Evolutionary conservation across 1,139 yeast genomes (phyloP), one percentile per base, ranked within the genome.

Genomic region (Nakaseomyces sp.): DNA sequence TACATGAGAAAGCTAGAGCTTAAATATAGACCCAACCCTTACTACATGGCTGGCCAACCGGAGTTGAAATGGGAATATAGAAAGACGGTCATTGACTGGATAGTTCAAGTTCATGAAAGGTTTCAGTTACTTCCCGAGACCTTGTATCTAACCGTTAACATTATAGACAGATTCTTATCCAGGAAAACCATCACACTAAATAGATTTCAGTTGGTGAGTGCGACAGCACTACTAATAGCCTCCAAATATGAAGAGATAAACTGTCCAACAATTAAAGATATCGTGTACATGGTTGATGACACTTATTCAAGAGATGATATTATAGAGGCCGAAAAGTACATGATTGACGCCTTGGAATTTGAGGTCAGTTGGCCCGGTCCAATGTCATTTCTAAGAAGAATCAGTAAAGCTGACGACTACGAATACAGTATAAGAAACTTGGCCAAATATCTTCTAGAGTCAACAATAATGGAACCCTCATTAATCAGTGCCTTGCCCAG

Each of bases 291-390:
- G 93, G 91, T 91, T 32, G 95, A 88, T 55, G 79, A 87, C 60
- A 87, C 88, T 30, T 89, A 84, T 64, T 69, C 83, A 6, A 74
- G 77, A 29, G 94, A 84, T 26, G 95, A 89, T 56, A 79, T 89
- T 49, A 71, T 87, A 49, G 79, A 78, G 60, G 96, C 96, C 3
- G 97, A 89, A 66, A 73, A 91, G 56, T 88, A 81, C 63, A 86
- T 89, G 95, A 82, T 89, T 57, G 91, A 85, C 57, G 81, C 86
- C 44, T 72, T 89, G 50, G 87, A 86, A 54, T 89, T 88, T 64
- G 95, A 89, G 62, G 79, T 89, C 75, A 95, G 96, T 28, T 88
- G 89, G 87, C 96, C 97, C 0, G 96, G 96, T 9, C 97, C 97
- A 45, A 88, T 89, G 96, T 82, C 94, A 33, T 89, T 88, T 57